Base-by-base conservation (phyloP, 169 alveolate species). In the Toxoplasma gondii region DNA sequence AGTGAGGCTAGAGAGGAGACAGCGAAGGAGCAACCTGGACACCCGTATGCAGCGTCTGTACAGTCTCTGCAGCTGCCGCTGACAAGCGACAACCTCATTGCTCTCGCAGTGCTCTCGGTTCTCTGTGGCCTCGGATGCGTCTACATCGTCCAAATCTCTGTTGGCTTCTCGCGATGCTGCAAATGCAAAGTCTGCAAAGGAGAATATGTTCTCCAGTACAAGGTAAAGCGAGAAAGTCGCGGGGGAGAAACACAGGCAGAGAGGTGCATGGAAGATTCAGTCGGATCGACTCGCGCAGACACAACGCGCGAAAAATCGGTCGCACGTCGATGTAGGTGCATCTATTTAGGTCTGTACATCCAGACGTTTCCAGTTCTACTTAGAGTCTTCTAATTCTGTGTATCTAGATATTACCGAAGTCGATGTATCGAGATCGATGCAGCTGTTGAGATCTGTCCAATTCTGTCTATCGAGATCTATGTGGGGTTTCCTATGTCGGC, bases 131-230 rank as follows among this genome's bases (percentile, higher is more conserved):
- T 92, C 41, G 91, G 88, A 39, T 45, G 88, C 34, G 38, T 82
- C 45, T 53, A 43, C 58, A 27, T 92, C 49, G 17, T 54, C 70
- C n/a, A 39, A 39, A 53, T 92, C 17, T 36, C 83, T 5, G 22
- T 39, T 29, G 91, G 83, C 45, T 81, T 36, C 10, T 17, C 44
- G 19, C 36, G 91, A 17, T 36, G 92, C 84, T 93, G 95, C 69
- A 90, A 93, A 44, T 93, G 95, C 81, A 34, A 80, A 31, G 67
- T 88, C 45, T 93, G 95, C 87, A 87, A 34, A 34, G 95, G 95
- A 24, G 93, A 74, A 34, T 93, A 93, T 39, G 22, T 39, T 12
- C 83, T 87, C 10, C 36, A 44, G 4, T n/a, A 74, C 39, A 41
- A 91, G 94, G 94, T 91, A n/a, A 5, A 74, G 38, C 67, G 43